Percentiles rank a stretch among this genome's conserved stretches.
Evolutionary conservation across 2,329 filamentous ascomycete genomes (phyloP).

Genomic region (Penicillium decumbens): DNA sequence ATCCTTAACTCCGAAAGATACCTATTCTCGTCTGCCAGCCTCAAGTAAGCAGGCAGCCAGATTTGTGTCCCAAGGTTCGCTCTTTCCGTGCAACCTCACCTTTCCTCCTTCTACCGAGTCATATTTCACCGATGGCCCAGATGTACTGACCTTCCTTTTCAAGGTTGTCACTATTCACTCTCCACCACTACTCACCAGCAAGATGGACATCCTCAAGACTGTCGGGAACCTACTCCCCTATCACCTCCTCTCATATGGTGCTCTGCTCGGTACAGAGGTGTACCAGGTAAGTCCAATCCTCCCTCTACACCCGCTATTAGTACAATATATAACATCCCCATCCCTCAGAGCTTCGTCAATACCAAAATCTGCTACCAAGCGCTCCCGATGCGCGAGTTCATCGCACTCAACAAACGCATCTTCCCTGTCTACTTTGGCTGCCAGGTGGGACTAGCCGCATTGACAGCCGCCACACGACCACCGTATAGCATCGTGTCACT

Average conservation of each 20-base stretch:
- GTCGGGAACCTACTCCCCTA: conserved; percentile 25
- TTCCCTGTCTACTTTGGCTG: conserved; percentile 41
- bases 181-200: background rate
- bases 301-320: background rate
- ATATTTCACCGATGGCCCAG: background rate
- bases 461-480: conserved; percentile 35
- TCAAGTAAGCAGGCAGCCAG: background rate
- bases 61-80: background rate
- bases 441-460: conserved; percentile 34
- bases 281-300: conserved; percentile 26
- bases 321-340: conserved; percentile 11
- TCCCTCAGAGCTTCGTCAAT: conserved; percentile 36
- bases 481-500: conserved; percentile 31
- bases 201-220: background rate
- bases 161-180: background rate
- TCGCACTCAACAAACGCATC: conserved; percentile 37
- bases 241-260: conserved; percentile 39
- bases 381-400: conserved; percentile 38
- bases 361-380: conserved; percentile 38
- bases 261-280: conserved; percentile 38
- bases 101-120: background rate
- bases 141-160: background rate
- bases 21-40: background rate
- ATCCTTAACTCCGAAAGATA: background rate
- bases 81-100: background rate